phyloP scores from a whole-genome alignment of 768 basidiomycete genomes.

The Termitomyces eurrhizus region DNA sequence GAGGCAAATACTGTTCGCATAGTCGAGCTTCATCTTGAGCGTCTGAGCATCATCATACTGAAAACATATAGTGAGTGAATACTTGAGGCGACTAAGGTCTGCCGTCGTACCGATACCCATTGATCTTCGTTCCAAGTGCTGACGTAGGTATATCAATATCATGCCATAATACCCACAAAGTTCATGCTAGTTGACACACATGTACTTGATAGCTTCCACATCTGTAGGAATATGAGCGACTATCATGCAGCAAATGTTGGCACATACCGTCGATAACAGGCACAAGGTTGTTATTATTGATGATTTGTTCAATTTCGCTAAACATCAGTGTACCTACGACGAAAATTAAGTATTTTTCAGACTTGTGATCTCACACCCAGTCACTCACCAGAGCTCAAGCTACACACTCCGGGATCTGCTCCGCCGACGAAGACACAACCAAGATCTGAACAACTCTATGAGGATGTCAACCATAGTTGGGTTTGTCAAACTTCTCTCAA shows the following conservation, averaged over 20 bases:
- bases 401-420: conserved; percentile 11
- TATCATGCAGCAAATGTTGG: background rate
- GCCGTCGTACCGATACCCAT: conserved; percentile 15
- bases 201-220: background rate
- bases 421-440: conserved; percentile 16
- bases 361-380: background rate
- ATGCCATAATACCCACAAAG: background rate
- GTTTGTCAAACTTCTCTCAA: background rate
- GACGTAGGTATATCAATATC: background rate
- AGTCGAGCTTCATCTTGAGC: conserved; percentile 17
- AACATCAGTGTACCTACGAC: conserved; percentile 15
- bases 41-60: conserved; percentile 17
- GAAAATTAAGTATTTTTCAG: background rate
- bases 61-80: background rate
- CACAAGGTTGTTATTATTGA: background rate
- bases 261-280: background rate
- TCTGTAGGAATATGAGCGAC: background rate
- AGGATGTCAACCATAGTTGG: background rate
- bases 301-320: conserved; percentile 16
- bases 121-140: conserved; percentile 10
- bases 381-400: background rate
- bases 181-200: background rate
- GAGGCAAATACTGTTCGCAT: conserved; percentile 16
- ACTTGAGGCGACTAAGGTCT: background rate
- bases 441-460: background rate